Conservation (phyloP, 148 eudicot species). For the Polygonum maritimum region DNA sequence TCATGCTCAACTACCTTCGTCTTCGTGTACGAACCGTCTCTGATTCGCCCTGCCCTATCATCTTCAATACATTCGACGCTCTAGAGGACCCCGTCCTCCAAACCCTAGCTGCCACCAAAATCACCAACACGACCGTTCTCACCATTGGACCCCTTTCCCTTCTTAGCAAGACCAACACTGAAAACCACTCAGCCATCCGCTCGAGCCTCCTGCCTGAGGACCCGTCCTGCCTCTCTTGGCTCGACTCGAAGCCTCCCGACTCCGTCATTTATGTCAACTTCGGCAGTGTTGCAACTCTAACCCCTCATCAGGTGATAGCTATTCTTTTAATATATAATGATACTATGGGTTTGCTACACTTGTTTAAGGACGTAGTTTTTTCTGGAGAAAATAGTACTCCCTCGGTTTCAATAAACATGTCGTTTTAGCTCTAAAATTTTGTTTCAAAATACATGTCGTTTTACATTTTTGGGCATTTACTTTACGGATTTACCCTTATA, state of each 20-base stretch:
- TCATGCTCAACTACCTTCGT: slow-evolving; percentile 12
- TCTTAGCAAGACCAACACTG: neutral
- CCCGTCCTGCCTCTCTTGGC: slow-evolving; percentile 24
- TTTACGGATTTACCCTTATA: no score
- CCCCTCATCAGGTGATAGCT: neutral
- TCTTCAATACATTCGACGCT: slow-evolving; percentile 30
- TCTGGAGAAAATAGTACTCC: no score
- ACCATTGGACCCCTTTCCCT: slow-evolving; percentile 26
- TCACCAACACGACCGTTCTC: slow-evolving; percentile 15
- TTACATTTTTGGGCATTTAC: no score
- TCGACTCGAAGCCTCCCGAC: slow-evolving; percentile 21
- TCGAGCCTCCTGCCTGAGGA: slow-evolving; percentile 31
- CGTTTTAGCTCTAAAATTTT: no score
- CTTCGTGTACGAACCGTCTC: neutral
- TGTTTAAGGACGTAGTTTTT: no score
- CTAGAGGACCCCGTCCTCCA: slow-evolving; percentile 18
- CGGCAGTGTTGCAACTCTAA: slow-evolving; percentile 28
- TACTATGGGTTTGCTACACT: no score
- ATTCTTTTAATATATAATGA: neutral
- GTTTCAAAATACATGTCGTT: no score
- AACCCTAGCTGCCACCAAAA: slow-evolving; percentile 13
- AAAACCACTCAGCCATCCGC: neutral
- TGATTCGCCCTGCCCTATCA: slow-evolving; percentile 12
- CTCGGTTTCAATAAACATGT: no score
- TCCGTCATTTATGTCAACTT: slow-evolving; percentile 28